Conservation (phyloP, 495 filamentous ascomycete genomes). For the Wilcoxina mikolae region DNA sequence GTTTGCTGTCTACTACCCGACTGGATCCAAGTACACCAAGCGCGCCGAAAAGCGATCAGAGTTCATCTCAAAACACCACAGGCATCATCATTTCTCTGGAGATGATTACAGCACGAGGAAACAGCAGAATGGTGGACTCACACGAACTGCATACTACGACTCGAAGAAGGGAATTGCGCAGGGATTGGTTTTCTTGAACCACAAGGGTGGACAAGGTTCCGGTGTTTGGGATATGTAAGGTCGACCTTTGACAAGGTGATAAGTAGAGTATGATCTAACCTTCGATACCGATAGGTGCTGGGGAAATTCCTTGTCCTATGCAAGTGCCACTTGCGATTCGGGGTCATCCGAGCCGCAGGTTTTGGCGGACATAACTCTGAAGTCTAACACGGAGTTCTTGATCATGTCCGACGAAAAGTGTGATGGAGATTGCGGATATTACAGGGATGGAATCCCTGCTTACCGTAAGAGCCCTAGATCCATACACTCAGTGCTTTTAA, state of each 20-base stretch:
- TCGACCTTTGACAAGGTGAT: too few species aligned
- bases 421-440: slow-evolving; percentile 41
- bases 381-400: slow-evolving; percentile 46
- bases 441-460: slow-evolving; percentile 42
- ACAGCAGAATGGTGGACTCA: slow-evolving; percentile 3
- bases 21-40: background rate
- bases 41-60: slow-evolving; percentile 20
- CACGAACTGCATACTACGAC: slow-evolving; percentile 43
- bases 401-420: slow-evolving; percentile 47
- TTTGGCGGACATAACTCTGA: slow-evolving; percentile 37
- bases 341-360: slow-evolving; percentile 38
- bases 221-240: slow-evolving; percentile 44
- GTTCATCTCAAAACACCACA: slow-evolving; percentile 29
- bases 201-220: slow-evolving; percentile 45
- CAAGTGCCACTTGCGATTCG: slow-evolving; percentile 36
- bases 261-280: too few species aligned
- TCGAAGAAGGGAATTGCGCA: slow-evolving; percentile 34
- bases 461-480: slow-evolving; percentile 42
- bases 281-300: slow-evolving; percentile 33
- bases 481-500: slow-evolving; percentile 3
- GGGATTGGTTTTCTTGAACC: slow-evolving; percentile 52
- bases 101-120: background rate
- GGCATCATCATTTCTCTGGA: slow-evolving; percentile 5
- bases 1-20: slow-evolving; percentile 47
- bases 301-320: slow-evolving; percentile 50